phyloP scores from a whole-genome alignment of 176 grass and related monocot genomes.

The Otatea glauca region DNA sequence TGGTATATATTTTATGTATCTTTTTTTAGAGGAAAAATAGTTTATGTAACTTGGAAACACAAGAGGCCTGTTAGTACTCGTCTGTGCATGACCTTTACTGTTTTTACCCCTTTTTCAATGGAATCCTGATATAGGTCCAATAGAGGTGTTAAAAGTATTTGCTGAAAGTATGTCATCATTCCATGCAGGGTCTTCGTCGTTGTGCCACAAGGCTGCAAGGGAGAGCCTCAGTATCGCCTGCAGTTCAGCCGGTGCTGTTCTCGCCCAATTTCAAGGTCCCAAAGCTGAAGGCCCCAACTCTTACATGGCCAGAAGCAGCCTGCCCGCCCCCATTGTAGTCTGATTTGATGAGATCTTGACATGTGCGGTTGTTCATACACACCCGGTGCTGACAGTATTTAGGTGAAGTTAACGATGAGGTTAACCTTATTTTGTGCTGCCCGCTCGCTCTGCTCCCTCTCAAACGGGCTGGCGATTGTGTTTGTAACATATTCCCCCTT shows the following conservation, averaged over 20 bases:
- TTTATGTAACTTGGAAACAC: not conserved
- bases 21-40: not conserved
- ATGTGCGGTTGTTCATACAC: slow-evolving; percentile 28
- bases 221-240: slow-evolving; percentile 9
- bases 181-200: slow-evolving; percentile 29
- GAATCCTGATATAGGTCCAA: not conserved
- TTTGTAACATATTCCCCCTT: slow-evolving; percentile 8
- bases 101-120: not conserved
- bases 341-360: slow-evolving; percentile 18
- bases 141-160: not conserved
- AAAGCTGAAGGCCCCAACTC: slow-evolving; percentile 49
- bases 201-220: slow-evolving; percentile 36
- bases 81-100: not conserved
- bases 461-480: not conserved
- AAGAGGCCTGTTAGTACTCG: not conserved
- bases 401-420: not conserved
- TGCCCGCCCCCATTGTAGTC: not conserved
- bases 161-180: slow-evolving; percentile 2
- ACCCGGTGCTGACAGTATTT: not conserved
- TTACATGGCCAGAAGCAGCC: not conserved
- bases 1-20: not conserved
- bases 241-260: slow-evolving; percentile 50
- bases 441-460: not conserved
- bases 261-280: slow-evolving; percentile 60
- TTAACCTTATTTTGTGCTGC: not conserved